Base-by-base conservation (phyloP, 305 asterid genomes). In the Fraxinus angustifolia region DNA sequence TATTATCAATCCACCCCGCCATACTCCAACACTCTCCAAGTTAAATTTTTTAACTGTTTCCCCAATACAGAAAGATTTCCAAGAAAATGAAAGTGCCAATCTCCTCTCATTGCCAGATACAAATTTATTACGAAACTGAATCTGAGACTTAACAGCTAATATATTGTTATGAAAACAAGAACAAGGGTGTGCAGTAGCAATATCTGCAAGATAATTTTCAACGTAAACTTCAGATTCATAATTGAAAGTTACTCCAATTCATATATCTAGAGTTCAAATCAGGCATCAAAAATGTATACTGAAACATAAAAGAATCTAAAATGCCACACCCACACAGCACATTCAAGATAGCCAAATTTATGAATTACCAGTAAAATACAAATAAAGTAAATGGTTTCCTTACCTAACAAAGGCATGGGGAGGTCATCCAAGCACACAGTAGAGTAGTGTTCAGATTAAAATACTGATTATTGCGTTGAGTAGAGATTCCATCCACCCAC, bases 111-210 rank as follows among this genome's bases (percentile, higher is more conserved):
- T 87, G 19, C 93, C 82, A 73, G 33, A 76, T 28, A 82, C 76
- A 78, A 83, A 77, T 79, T 80, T 87, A 81, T 73, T 87, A 60
- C 71, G 88, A 50, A 82, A 82, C 11, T 76, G 71, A 65, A 79
- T 81, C 34, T 87, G 89, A 58, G 91, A 86, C 86, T 89, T 87
- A 87, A 83, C 81, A 79, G 89, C 82, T 80, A 84, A 81, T 83
- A 81, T 76, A 82, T 79, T 87, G 89, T 88, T 90, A 83, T 81
- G 86, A 79, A 88, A 88, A 89, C 91, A 91, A 89, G 95, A 88
- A 85, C 90, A 89, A 87, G 96, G 88, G 82, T 89, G 96, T 89
- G 95, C 80, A 86, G 84, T 86, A 87, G 97, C 93, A 89, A 91
- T 90, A 91, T 94, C 99, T 96, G 97, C 97, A 90, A 74, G 73